phyloP scores from a whole-genome alignment of 331 rosid species.

The Ulmus americana region DNA sequence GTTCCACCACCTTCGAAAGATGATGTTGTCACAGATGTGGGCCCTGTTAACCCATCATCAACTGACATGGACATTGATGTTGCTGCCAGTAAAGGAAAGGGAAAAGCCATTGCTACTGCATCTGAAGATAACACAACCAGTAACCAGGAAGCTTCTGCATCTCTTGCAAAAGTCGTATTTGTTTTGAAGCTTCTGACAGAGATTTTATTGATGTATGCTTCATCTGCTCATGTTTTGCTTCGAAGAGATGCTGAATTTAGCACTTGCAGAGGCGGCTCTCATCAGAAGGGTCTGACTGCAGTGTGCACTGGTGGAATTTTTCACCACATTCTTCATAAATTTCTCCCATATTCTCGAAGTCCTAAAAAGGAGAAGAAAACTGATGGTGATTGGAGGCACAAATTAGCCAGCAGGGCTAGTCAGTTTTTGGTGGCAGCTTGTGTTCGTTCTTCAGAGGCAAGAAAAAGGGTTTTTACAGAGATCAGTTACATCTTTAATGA shows the following conservation, averaged over 20 bases:
- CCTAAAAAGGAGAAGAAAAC: constrained; percentile 76
- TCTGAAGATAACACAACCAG: constrained; percentile 53
- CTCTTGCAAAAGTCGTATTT: constrained; percentile 87
- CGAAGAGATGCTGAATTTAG: constrained; percentile 82
- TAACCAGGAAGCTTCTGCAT: constrained; percentile 70
- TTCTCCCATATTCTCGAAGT: constrained; percentile 61
- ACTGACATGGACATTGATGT: constrained; percentile 90
- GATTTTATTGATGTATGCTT: constrained; percentile 75
- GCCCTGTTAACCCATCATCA: constrained; percentile 37
- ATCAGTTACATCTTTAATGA: constrained; percentile 58
- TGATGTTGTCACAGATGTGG: constrained; percentile 37
- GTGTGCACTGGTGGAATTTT: constrained; percentile 65
- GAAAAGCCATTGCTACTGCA: constrained; percentile 65
- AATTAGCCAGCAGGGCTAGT: constrained; percentile 81
- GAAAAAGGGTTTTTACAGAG: constrained; percentile 79
- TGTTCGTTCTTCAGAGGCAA: constrained; percentile 95
- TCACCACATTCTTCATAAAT: constrained; percentile 72
- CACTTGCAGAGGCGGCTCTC: constrained; percentile 48
- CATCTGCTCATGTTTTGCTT: constrained; percentile 83
- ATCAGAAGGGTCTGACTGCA: constrained; percentile 46
- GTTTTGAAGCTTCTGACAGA: constrained; percentile 82
- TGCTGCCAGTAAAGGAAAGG: constrained; percentile 69
- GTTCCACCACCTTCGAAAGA: constrained; percentile 60
- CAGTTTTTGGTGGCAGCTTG: constrained; percentile 92
- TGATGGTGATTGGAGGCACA: constrained; percentile 98